Evolutionary conservation across 371 early-diverging fungal species (phyloP).

Genomic region (Smittium culicis): DNA sequence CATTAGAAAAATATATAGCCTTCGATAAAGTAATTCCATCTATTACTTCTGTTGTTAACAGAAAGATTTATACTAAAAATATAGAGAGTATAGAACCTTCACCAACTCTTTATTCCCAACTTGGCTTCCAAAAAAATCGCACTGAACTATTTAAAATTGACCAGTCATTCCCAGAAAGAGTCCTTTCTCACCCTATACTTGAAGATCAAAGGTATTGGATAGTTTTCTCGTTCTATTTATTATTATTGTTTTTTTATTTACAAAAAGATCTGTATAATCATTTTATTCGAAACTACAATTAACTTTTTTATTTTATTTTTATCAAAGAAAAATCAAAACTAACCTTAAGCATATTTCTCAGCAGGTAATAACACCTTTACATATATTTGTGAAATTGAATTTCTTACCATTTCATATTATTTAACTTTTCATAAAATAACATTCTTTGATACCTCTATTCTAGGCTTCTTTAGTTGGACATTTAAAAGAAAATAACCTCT

Average conservation of each 20-base stretch:
- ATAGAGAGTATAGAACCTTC: too few relatives aligned
- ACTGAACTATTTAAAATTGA: background rate
- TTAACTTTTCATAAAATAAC: too few relatives aligned
- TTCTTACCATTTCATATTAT: too few relatives aligned
- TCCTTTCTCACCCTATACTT: constrained; percentile 5
- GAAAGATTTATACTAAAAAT: too few relatives aligned
- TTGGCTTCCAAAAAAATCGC: too few relatives aligned
- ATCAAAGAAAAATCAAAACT: constrained; percentile 27
- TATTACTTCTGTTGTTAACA: background rate
- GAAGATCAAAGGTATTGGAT: constrained; percentile 4
- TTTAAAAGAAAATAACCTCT: constrained; percentile 43
- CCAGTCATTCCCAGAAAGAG: constrained; percentile 2
- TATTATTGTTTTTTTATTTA: too few relatives aligned
- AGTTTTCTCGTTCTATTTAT: constrained; percentile 9
- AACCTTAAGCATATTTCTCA: constrained; percentile 52
- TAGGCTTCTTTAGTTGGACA: constrained; percentile 64
- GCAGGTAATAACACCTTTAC: constrained; percentile 24
- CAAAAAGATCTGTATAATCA: constrained; percentile 19
- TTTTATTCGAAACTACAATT: constrained; percentile 32
- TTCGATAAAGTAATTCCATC: background rate
- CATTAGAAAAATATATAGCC: background rate
- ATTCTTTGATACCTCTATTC: too few relatives aligned
- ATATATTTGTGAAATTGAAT: too few relatives aligned
- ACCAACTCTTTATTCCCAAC: too few relatives aligned
- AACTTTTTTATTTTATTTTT: constrained; percentile 35